Base-by-base conservation (phyloP, 2,329 filamentous ascomycete genomes). In the Graphilbum ipis-grandicollis region DNA sequence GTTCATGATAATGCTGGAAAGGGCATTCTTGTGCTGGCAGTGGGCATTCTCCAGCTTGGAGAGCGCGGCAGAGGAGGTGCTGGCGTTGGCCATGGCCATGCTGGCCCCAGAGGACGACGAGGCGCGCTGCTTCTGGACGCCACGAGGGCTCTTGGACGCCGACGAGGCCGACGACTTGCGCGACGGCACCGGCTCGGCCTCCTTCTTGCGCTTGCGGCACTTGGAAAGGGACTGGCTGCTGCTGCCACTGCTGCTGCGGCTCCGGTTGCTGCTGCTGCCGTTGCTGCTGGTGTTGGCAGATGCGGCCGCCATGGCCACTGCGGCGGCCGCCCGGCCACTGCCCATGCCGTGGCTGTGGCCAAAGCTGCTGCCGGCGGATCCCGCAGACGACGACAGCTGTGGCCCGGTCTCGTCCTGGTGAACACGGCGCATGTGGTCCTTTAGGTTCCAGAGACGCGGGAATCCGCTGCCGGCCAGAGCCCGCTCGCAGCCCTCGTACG, bases 371-470 rank as follows among this genome's bases (percentile, higher is more conserved):
- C 9, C 62, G 58, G 25, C n/a, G n/a, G 66, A 63, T 19, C 54
- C 58, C 31, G 56, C 49, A 12, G 51, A 15, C 9, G 39, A 32
- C 21, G 23, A 36, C 21, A 40, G 33, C 34, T 33, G 33, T 14
- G 19, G 25, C 14, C 34, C 19, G 23, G 32, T 19, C 32, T 32
- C 63, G 50, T 73, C 70, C 46, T 75, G 75, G 62, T 96, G 88
- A 8, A 94, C 86, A 43, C 88, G 79, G 61, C 84, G 83, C 86
- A 94, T 94, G 66, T 96, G 88, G 60, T 96, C 88, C 56, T 80
- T 77, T 37, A 93, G 71, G 60, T 96, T 96, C 83, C 90, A 96
- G 50, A 86, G 79, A 49, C 88, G 78, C 28, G 86, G 88, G 52
- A 96, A 96, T 48, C 88, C 88, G 54, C 88, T 84, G 48, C 84